A percentile compares a stretch with the other conserved stretches of the same genome.
Evolutionary conservation across 2,329 filamentous ascomycete species (phyloP).

Genomic region (Uncinocarpus reesii): DNA sequence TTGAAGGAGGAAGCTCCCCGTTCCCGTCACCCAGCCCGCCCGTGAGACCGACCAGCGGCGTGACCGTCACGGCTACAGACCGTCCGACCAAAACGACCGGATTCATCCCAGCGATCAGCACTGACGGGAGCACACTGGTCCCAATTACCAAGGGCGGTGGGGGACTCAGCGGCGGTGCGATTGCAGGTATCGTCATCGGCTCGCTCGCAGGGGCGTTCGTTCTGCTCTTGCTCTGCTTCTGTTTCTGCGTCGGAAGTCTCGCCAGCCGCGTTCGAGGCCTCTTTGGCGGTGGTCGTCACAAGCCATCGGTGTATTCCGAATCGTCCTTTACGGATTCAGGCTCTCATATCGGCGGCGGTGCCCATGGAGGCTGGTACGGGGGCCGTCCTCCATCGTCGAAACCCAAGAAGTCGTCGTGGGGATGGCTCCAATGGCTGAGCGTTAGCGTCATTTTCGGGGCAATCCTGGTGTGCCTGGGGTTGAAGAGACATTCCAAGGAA

Average conservation of each 20-base stretch:
- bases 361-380: neutral
- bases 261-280: slow-evolving; percentile 34
- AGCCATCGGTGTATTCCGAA: slow-evolving; percentile 13
- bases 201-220: slow-evolving; percentile 38
- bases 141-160: slow-evolving; percentile 22
- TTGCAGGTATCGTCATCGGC: slow-evolving; percentile 44
- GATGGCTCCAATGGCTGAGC: slow-evolving; percentile 32
- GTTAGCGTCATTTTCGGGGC: slow-evolving; percentile 37
- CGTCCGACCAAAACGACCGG: slow-evolving; percentile 32
- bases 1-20: slow-evolving; percentile 33
- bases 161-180: slow-evolving; percentile 40
- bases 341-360: slow-evolving; percentile 23
- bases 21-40: slow-evolving; percentile 32
- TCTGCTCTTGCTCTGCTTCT: slow-evolving; percentile 37
- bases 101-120: slow-evolving; percentile 38
- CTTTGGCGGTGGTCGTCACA: slow-evolving; percentile 34
- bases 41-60: slow-evolving; percentile 37
- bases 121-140: slow-evolving; percentile 32
- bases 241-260: slow-evolving; percentile 35
- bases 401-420: slow-evolving; percentile 32
- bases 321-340: slow-evolving; percentile 28
- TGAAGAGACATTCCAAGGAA: slow-evolving; percentile 34
- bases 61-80: slow-evolving; percentile 36
- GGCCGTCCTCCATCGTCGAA: slow-evolving; percentile 21
- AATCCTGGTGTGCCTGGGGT: slow-evolving; percentile 37